phyloP scores from a whole-genome alignment of 2,329 filamentous ascomycete genomes.

The Fusarium illudens region DNA sequence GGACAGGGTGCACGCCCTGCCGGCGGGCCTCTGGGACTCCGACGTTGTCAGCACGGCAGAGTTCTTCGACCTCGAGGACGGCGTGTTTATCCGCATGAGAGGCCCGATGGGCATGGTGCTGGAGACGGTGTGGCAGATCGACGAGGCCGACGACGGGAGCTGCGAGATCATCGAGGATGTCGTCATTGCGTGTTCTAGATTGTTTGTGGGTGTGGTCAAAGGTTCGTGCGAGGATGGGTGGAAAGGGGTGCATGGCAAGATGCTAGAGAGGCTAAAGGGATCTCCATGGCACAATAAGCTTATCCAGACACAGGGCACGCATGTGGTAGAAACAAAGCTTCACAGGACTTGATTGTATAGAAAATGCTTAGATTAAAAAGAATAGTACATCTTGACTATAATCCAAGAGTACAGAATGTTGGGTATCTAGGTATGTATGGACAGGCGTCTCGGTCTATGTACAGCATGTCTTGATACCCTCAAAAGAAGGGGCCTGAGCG shows the following conservation, averaged over 20 bases:
- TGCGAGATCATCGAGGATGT: slow-evolving; percentile 60
- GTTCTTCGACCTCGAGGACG: slow-evolving; percentile 59
- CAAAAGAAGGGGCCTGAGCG: not conserved
- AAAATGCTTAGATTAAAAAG: not conserved
- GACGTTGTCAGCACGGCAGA: slow-evolving; percentile 64
- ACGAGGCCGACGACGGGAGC: slow-evolving; percentile 43
- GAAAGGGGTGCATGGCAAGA: slow-evolving; percentile 59
- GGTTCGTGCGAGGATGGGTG: slow-evolving; percentile 61
- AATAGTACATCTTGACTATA: not conserved
- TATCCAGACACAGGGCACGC: not conserved
- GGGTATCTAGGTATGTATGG: not conserved
- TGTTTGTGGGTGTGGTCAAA: slow-evolving; percentile 60
- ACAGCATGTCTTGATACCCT: not conserved
- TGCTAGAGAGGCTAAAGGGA: slow-evolving; percentile 50
- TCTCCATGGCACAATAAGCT: slow-evolving; percentile 3
- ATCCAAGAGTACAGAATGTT: not conserved
- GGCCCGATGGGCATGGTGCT: slow-evolving; percentile 61
- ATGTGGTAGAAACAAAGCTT: not conserved
- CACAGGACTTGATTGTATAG: not conserved
- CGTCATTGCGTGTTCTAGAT: slow-evolving; percentile 58
- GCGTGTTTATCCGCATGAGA: slow-evolving; percentile 60
- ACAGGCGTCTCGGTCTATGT: not conserved
- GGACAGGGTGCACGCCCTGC: slow-evolving; percentile 60
- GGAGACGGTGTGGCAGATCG: slow-evolving; percentile 61
- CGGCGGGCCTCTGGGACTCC: slow-evolving; percentile 64